Evolutionary conservation across 352 stramenopile genomes (phyloP), one percentile per base, ranked within the genome.

Genomic region (Phytophthora sp.): DNA sequence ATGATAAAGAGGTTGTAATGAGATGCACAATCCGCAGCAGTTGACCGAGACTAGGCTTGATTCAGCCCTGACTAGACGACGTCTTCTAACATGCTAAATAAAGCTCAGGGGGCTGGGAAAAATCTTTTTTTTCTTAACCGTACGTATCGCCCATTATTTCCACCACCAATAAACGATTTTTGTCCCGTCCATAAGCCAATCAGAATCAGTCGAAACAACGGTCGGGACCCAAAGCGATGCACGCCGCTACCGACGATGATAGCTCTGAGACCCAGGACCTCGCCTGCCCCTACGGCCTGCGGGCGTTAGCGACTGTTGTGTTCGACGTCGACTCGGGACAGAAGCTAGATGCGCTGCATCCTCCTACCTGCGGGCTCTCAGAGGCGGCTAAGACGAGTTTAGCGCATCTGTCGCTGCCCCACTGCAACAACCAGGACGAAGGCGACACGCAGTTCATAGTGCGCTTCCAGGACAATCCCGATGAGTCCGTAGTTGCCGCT

Each of bases 391-490:
- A 80, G 57, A 83, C 78, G 63, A 93, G 84, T 73, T 69, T 94
- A 31, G 82, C 82, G 58, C 81, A 93, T 51, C 57, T 94, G 31
- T 76, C 86, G 53, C 81, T 97, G 45, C 88, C 88, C 20, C 86
- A 96, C 68, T 93, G 86, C 75, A 95, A 92, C 77, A 91, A 88
- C 51, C 86, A 93, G 67, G 81, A 94, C 46, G 88, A 95, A 49
- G 88, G 88, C 18, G 87, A 96, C 71, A 92, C 84, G 53, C 84
- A 95, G 64, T 96, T 93, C 56, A 78, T 81, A 7, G 88, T 94
- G 57, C 84, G 88, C 57, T 92, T 91, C 45, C 71, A 73, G 18
- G 64, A 85, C 27, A 24, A 29, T 7, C 23, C 73, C 0, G 58
- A 79, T 18, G 73, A 77, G 83, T 85, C 9, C 41, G 71, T 73